Evolutionary conservation across 169 alveolate species (phyloP), one percentile per base, ranked within the genome.

Genomic region (Babesia caballi): DNA sequence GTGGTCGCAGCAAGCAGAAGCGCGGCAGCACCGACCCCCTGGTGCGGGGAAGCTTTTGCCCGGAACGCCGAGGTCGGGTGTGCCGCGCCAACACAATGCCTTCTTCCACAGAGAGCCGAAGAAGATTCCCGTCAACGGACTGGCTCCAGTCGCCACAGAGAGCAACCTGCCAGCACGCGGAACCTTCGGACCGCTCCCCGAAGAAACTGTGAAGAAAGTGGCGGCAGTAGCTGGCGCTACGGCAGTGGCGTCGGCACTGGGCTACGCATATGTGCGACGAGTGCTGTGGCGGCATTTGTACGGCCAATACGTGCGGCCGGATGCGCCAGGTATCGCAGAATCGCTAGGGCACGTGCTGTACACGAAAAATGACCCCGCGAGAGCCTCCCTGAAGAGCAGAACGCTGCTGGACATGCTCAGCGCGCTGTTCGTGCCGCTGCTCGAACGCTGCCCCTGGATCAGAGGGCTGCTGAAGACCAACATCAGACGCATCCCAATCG

Each of bases 281-380:
- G 19, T 78, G 32, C 21, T 78, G 36, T 28, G 67, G 44, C 47
- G 68, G 33, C 52, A 67, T 41, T 78, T 78, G 28, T 78, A 78
- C 56, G 84, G 44, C n/a, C 30, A 58, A 35, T 81, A 70, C 17
- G 46, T 61, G 21, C 47, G 60, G 0, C 33, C 15, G n/a, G 63
- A 72, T 17, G 75, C 80, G 2, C 88, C 88, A 6, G 85, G 85
- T 0, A 66, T 81, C 27, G 77, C 84, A 14, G 63, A 71, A 12
- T 59, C 52, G 0, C 25, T 81, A 33, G 88, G 88, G 17, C 88
- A 81, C 49, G 88, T 81, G 17, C 74, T 81, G 28, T 70, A 57
- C 59, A 59, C 71, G 30, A 81, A 81, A 46, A 75, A 66, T 2
- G 73, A 63, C 54, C 78, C 58, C 1, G 33, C 19, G 1, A 25